These are phyloP conservation scores for Microsporum audouinii DNA, from an alignment of 2,329 filamentous ascomycete genomes.

Conservation along the genomic window DNA sequence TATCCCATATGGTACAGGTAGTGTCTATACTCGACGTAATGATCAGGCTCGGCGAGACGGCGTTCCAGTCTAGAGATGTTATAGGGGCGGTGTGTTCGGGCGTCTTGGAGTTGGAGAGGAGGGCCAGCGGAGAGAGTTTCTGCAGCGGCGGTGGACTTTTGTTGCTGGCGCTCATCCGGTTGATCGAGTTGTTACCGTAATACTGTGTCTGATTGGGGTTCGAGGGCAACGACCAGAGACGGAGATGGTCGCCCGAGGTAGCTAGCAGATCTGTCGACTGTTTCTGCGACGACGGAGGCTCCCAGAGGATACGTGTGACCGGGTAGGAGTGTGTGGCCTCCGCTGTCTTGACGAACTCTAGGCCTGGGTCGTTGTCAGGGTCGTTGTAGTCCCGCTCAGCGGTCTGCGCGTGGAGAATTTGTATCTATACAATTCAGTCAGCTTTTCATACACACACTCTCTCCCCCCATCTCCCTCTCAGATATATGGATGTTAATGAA, in stretches of 20 bases:
- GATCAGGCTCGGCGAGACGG: conserved; percentile 87
- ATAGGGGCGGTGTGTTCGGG: conserved; percentile 95
- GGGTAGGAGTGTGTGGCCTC: conserved; percentile 97
- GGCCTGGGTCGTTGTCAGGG: conserved; percentile 57
- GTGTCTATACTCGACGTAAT: conserved; percentile 99
- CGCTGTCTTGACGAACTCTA: conserved; percentile 87
- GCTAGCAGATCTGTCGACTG: conserved; percentile 89
- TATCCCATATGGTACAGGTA: conserved; percentile 99
- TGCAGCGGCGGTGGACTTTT: conserved; percentile 41
- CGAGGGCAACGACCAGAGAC: conserved; percentile 78
- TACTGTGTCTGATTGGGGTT: conserved; percentile 42
- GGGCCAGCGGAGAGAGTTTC: conserved; percentile 82
- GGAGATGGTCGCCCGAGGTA: conserved; percentile 86
- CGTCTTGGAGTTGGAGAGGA: conserved; percentile 95
- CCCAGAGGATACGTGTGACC: conserved; percentile 89
- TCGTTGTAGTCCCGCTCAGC: conserved; percentile 49
- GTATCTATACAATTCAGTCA: conserved; percentile 51
- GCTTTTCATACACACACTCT: no score
- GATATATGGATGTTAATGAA: conserved; percentile 17
- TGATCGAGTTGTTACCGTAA: conserved; percentile 55
- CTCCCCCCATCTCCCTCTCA: neutral
- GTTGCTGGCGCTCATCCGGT: conserved; percentile 50
- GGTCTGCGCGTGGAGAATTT: conserved; percentile 87
- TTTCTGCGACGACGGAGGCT: conserved; percentile 88
- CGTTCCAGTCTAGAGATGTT: conserved; percentile 97